phyloP scores from a whole-genome alignment of 2,329 filamentous ascomycete species.

The Epichloe brachyelytri region DNA sequence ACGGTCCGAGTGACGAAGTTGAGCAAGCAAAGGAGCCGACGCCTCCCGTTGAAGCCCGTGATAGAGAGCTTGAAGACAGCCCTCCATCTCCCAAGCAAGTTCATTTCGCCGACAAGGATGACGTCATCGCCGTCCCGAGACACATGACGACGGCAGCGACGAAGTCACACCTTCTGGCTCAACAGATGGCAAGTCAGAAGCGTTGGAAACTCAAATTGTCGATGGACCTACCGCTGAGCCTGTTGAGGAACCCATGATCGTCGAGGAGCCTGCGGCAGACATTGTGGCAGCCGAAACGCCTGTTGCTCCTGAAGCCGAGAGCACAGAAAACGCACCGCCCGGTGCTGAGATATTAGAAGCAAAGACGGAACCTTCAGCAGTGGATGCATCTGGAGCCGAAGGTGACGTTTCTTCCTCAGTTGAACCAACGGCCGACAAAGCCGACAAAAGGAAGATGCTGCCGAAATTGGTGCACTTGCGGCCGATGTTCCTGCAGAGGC shows the following conservation, averaged over 20 bases:
- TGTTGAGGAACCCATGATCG: background rate
- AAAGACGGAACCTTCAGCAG: background rate
- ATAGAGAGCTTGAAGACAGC: background rate
- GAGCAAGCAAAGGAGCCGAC: background rate
- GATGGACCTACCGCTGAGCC: slow-evolving; percentile 2
- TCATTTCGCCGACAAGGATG: slow-evolving; percentile 6
- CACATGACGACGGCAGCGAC: background rate
- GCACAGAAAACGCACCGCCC: too few species aligned
- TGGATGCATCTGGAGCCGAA: background rate
- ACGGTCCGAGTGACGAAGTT: background rate
- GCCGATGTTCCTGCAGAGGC: background rate
- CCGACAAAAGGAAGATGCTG: background rate
- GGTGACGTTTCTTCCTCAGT: background rate
- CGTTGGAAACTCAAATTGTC: background rate
- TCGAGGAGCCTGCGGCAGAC: slow-evolving; percentile 1
- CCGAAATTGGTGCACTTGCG: background rate
- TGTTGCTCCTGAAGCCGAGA: background rate
- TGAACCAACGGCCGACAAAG: background rate
- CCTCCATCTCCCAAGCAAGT: slow-evolving; percentile 4
- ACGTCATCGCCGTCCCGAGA: background rate
- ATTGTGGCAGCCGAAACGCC: background rate
- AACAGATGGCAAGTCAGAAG: background rate
- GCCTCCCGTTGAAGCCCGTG: background rate
- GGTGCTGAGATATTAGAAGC: background rate
- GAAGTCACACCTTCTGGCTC: background rate